These are phyloP conservation scores for Lachnellula subtilissima DNA, from an alignment of 2,329 filamentous ascomycete species.

Conservation along the genomic window DNA sequence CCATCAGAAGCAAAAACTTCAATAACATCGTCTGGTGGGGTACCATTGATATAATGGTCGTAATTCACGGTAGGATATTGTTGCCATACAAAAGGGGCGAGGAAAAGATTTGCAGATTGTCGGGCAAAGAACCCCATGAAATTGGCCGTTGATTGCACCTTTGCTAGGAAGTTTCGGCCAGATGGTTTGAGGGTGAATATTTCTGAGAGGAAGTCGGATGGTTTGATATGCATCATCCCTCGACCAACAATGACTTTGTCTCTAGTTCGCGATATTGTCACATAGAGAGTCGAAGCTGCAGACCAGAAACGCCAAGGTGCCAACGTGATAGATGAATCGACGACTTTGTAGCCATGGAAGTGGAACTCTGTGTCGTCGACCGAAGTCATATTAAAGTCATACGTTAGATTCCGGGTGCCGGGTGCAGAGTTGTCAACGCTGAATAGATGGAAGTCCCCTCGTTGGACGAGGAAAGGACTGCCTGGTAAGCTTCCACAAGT, in stretches of 20 bases:
- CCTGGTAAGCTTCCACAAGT: slow-evolving; percentile 50
- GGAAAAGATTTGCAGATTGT: slow-evolving; percentile 48
- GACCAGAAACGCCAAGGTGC: slow-evolving; percentile 54
- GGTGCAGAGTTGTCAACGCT: slow-evolving; percentile 47
- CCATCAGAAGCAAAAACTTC: slow-evolving; percentile 48
- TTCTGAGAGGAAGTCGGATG: slow-evolving; percentile 50
- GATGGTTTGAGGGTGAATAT: slow-evolving; percentile 49
- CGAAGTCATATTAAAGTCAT: slow-evolving; percentile 57
- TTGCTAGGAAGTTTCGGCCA: slow-evolving; percentile 42
- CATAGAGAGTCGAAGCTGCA: slow-evolving; percentile 58
- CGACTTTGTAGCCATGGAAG: slow-evolving; percentile 58
- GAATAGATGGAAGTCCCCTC: slow-evolving; percentile 55
- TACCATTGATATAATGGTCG: slow-evolving; percentile 50
- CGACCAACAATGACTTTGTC: slow-evolving; percentile 44
- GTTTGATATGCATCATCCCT: slow-evolving; percentile 54
- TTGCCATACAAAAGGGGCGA: slow-evolving; percentile 51
- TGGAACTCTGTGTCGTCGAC: slow-evolving; percentile 48
- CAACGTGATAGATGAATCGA: slow-evolving; percentile 56
- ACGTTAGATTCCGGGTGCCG: slow-evolving; percentile 54
- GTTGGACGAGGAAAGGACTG: slow-evolving; percentile 56
- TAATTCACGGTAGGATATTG: slow-evolving; percentile 47
- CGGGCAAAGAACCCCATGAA: slow-evolving; percentile 54
- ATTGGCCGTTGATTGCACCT: slow-evolving; percentile 40
- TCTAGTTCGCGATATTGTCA: slow-evolving; percentile 44
- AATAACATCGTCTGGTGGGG: slow-evolving; percentile 39